Evolutionary conservation across 73 alveolate genomes (phyloP).

Genomic region (Symbiodinium natans): DNA sequence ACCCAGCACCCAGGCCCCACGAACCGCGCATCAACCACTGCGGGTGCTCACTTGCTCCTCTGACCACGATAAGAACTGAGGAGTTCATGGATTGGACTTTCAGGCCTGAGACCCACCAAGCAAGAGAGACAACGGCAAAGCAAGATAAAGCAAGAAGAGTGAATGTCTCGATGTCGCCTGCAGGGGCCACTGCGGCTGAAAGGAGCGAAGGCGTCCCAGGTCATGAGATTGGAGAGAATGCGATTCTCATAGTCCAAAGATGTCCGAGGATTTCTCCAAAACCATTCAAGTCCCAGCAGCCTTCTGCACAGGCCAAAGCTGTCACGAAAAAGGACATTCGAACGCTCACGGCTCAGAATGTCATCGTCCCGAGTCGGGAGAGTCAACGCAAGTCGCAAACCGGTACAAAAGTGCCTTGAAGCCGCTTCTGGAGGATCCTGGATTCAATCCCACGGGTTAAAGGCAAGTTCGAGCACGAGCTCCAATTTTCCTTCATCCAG

Average conservation of each 20-base stretch:
- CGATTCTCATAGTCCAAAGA: no score
- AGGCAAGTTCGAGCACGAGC: conserved; percentile 94
- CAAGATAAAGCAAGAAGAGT: background rate
- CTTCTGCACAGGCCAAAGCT: conserved; percentile 9
- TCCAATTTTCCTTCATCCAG: conserved; percentile 89
- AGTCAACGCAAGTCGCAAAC: no score
- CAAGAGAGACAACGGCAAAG: no score
- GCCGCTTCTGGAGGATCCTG: conserved; percentile 54
- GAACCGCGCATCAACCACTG: no score
- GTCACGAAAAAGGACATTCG: background rate
- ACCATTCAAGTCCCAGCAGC: background rate
- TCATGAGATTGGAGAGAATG: background rate
- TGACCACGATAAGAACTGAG: no score
- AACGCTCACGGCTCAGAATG: background rate
- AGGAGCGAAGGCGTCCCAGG: conserved; percentile 50
- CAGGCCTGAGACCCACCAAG: background rate
- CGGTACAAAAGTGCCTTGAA: no score
- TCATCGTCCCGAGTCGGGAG: no score
- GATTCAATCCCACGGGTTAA: conserved; percentile 75
- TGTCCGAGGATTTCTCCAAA: no score
- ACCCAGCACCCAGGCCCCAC: background rate
- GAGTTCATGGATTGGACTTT: conserved; percentile 86
- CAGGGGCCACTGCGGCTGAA: conserved; percentile 64
- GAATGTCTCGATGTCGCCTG: background rate
- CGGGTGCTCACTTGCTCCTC: no score